phyloP scores from a whole-genome alignment of 148 eudicot genomes.

The Silene conica region DNA sequence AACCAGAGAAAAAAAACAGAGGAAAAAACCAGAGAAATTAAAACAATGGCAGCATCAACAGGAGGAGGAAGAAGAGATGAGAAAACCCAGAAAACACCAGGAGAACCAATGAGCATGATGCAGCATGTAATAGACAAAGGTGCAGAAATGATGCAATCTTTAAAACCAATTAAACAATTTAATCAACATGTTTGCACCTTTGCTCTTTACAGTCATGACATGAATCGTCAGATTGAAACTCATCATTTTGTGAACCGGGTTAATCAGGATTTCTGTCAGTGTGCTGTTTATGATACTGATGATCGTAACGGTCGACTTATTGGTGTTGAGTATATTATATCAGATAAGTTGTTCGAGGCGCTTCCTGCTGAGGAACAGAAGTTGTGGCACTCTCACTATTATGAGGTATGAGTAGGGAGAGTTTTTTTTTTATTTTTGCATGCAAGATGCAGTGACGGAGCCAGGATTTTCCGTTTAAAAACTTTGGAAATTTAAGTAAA shows the following conservation, averaged over 20 bases:
- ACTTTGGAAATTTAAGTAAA: no score
- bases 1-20: no score
- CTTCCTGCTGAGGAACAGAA: conserved; percentile 33
- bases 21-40: no score
- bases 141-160: conserved; percentile 48
- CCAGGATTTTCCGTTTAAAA: no score
- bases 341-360: conserved; percentile 22
- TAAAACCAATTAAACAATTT: conserved; percentile 51
- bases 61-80: conserved; percentile 17
- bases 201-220: conserved; percentile 53
- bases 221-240: conserved; percentile 60
- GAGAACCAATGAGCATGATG: conserved; percentile 42
- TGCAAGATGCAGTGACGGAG: no score
- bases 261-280: conserved; percentile 61
- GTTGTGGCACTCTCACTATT: conserved; percentile 39
- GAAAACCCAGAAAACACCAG: conserved; percentile 40
- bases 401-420: conserved; percentile 10
- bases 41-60: conserved; percentile 23
- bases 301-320: conserved; percentile 39
- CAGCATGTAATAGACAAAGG: conserved; percentile 49
- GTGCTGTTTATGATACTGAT: conserved; percentile 62
- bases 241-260: conserved; percentile 50
- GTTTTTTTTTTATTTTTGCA: no score
- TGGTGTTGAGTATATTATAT: conserved; percentile 38
- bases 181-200: conserved; percentile 56